These are phyloP conservation scores for Cornus controversa DNA, from an alignment of 148 eudicot genomes.

Conservation along the genomic window DNA sequence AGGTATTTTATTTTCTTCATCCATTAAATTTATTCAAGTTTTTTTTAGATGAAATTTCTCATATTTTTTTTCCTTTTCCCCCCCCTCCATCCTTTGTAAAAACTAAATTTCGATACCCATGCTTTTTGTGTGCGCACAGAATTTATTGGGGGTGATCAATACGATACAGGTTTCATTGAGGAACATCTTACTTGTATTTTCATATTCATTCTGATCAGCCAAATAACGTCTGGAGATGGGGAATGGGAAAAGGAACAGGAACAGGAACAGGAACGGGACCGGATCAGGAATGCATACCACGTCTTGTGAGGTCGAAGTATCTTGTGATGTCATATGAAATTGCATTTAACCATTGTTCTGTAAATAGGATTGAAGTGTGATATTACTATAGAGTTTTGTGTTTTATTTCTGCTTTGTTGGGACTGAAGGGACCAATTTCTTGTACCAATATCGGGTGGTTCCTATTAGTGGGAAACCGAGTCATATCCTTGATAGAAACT, in stretches of 20 bases:
- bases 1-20: background rate
- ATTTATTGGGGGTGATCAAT: slow-evolving; percentile 16
- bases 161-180: slow-evolving; percentile 12
- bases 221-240: slow-evolving; percentile 6
- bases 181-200: background rate
- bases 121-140: background rate
- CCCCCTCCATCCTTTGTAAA: background rate
- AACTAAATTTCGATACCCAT: background rate
- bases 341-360: slow-evolving; percentile 8
- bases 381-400: slow-evolving; percentile 11
- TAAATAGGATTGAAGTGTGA: slow-evolving; percentile 23
- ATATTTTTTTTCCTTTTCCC: background rate
- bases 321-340: background rate
- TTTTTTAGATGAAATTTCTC: background rate
- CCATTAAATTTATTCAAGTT: background rate
- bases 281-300: background rate
- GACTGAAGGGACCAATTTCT: background rate
- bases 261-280: no score
- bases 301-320: slow-evolving; percentile 12
- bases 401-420: background rate
- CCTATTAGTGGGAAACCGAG: slow-evolving; percentile 6
- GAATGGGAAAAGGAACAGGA: background rate
- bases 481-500: background rate
- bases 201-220: slow-evolving; percentile 5
- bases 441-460: background rate